A percentile compares a stretch with the other conserved stretches of the same genome.
These are phyloP conservation scores for Bipolaris sorokiniana DNA, from an alignment of 2,329 filamentous ascomycete species.

Conservation along the genomic window DNA sequence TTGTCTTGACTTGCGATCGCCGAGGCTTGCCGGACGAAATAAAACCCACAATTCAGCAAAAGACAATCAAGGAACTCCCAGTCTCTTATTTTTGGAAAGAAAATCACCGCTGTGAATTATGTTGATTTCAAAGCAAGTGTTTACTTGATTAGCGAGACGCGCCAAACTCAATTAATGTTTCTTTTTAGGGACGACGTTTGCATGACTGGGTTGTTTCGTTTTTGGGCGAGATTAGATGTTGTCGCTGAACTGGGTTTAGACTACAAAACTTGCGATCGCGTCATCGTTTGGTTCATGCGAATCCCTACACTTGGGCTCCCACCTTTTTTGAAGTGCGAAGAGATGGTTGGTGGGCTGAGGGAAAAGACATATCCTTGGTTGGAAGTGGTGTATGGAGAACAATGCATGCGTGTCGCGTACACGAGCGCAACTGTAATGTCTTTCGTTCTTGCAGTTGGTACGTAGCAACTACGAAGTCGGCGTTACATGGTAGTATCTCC, in stretches of 20 bases:
- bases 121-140: neutral
- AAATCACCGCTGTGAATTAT: neutral
- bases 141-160: neutral
- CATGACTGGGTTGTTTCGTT: neutral
- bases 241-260: constrained; percentile 11
- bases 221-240: neutral
- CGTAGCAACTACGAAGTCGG: no score
- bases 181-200: neutral
- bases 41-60: neutral
- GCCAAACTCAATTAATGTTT: neutral
- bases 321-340: neutral
- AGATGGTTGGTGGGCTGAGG: no score
- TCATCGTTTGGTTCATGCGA: constrained; percentile 4
- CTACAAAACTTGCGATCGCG: constrained; percentile 14
- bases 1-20: constrained; percentile 3
- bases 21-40: constrained; percentile 7
- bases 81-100: neutral
- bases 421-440: no score
- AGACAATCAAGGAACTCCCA: neutral
- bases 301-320: neutral
- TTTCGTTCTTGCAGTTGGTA: no score
- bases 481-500: no score
- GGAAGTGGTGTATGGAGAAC: no score
- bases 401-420: no score
- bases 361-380: no score